Percentiles rank a stretch among this genome's conserved stretches.
phyloP scores from a whole-genome alignment of 768 basidiomycete species.

The Lyophyllum shimeji region DNA sequence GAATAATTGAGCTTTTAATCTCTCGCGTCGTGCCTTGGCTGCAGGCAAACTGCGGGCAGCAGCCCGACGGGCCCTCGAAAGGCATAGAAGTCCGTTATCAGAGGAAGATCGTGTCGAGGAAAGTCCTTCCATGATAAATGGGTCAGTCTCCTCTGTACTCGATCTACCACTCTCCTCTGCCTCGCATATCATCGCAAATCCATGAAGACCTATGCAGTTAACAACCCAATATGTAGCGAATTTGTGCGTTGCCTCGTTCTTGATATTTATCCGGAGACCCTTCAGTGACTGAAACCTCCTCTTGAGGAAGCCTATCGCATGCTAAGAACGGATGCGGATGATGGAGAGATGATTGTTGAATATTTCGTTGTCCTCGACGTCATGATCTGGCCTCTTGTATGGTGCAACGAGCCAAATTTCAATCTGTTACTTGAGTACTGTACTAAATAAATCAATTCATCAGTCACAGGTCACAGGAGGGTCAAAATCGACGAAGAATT shows the following conservation, averaged over 20 bases:
- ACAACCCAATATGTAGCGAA: conserved; percentile 30
- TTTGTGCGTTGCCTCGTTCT: conserved; percentile 20
- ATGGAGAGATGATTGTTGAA: conserved; percentile 36
- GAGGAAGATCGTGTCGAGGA: neutral
- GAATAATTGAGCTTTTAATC: neutral
- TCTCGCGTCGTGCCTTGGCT: neutral
- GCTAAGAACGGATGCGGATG: conserved; percentile 35
- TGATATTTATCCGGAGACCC: conserved; percentile 27
- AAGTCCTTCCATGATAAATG: neutral
- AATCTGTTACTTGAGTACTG: conserved; percentile 18
- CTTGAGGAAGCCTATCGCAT: conserved; percentile 40
- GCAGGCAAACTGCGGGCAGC: neutral
- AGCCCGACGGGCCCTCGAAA: neutral
- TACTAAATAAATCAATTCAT: too few species aligned
- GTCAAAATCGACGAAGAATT: too few species aligned
- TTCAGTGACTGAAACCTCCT: conserved; percentile 36
- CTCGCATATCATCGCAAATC: too few species aligned
- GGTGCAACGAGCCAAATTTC: conserved; percentile 23
- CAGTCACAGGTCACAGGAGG: too few species aligned
- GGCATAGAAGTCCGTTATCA: too few species aligned
- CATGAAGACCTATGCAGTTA: conserved; percentile 22
- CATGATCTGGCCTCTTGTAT: conserved; percentile 26
- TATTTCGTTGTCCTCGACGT: conserved; percentile 20
- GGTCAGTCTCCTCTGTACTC: neutral
- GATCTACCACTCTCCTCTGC: too few species aligned